These are phyloP conservation scores for Ustilago tritici DNA, from an alignment of 1,284 basidiomycete species.

Conservation along the genomic window DNA sequence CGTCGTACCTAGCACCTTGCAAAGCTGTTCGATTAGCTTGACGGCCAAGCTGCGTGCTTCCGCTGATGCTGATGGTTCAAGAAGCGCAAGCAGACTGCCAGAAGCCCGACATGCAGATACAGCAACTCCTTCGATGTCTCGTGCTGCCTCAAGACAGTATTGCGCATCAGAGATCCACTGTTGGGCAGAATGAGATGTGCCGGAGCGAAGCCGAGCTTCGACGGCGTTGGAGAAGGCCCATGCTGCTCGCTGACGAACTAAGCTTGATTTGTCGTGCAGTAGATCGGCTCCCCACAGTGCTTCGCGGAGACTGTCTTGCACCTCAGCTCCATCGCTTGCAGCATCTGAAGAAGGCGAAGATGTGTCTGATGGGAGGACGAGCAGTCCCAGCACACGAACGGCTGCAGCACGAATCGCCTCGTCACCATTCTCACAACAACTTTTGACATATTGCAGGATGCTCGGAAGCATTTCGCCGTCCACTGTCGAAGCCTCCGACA, in stretches of 20 bases:
- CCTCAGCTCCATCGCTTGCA: not conserved
- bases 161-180: slow-evolving; percentile 18
- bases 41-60: slow-evolving; percentile 1
- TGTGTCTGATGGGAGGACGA: slow-evolving; percentile 28
- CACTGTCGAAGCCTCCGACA: slow-evolving; percentile 6
- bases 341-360: not conserved
- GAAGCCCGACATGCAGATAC: slow-evolving; percentile 36
- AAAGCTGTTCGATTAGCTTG: slow-evolving; percentile 25
- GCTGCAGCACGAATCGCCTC: slow-evolving; percentile 41
- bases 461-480: not conserved
- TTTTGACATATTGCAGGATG: slow-evolving; percentile 20
- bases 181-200: not conserved
- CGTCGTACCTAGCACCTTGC: slow-evolving; percentile 23
- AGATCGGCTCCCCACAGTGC: slow-evolving; percentile 13
- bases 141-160: slow-evolving; percentile 32
- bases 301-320: not conserved
- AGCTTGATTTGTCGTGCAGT: slow-evolving; percentile 31
- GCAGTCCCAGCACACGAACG: slow-evolving; percentile 36
- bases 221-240: slow-evolving; percentile 37
- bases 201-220: slow-evolving; percentile 20
- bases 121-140: slow-evolving; percentile 39
- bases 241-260: slow-evolving; percentile 42
- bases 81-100: slow-evolving; percentile 27
- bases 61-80: not conserved
- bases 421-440: slow-evolving; percentile 10